Evolutionary conservation across 139 green algal genomes (phyloP).

Genomic region (Volvox africanus): DNA sequence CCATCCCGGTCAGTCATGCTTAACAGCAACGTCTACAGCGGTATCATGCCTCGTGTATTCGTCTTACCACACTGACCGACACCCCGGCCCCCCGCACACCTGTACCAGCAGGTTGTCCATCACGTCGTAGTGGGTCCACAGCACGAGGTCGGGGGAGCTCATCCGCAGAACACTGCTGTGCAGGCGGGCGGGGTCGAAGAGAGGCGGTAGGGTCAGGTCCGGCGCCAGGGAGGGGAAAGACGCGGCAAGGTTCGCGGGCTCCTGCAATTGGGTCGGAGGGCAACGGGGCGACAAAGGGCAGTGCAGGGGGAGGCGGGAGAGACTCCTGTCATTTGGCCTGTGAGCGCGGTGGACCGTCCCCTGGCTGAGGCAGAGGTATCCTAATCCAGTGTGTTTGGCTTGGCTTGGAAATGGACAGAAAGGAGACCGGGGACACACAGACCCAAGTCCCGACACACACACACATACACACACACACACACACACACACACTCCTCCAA

Average conservation of each 20-base stretch:
- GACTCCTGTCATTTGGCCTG: too few species aligned
- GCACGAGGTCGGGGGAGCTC: constrained; percentile 48
- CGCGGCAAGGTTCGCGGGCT: constrained; percentile 53
- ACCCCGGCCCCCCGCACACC: constrained; percentile 40
- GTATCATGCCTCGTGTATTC: too few species aligned
- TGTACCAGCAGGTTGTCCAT: constrained; percentile 79
- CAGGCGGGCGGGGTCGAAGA: constrained; percentile 34
- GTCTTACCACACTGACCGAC: not conserved
- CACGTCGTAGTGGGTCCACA: constrained; percentile 81
- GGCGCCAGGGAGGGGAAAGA: constrained; percentile 65
- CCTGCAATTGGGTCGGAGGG: constrained; percentile 38
- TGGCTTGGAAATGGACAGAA: too few species aligned
- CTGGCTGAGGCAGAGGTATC: too few species aligned
- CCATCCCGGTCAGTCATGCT: too few species aligned
- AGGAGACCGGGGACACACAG: not conserved
- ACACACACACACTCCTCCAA: too few species aligned
- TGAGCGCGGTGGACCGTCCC: too few species aligned
- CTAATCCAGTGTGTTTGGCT: too few species aligned
- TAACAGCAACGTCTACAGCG: too few species aligned
- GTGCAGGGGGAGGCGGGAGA: not conserved
- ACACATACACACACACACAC: too few species aligned
- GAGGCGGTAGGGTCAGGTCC: constrained; percentile 52
- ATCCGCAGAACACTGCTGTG: constrained; percentile 66
- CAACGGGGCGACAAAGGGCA: not conserved
- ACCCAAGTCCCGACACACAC: not conserved